phyloP scores from a whole-genome alignment of 2,329 filamentous ascomycete species.

The Atkinsonella texensis region DNA sequence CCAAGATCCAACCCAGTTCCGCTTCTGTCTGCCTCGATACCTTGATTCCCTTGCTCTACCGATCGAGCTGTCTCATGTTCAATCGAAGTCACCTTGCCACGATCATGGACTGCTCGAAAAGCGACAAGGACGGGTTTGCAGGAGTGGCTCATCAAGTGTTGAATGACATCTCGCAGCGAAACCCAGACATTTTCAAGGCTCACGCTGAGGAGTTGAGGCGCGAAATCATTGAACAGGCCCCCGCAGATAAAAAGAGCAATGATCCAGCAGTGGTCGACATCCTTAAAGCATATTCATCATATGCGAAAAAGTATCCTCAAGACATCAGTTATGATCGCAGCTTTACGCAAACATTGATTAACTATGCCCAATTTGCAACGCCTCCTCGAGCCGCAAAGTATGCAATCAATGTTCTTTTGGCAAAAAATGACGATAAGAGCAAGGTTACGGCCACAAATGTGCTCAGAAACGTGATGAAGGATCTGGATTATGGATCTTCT shows the following conservation, averaged over 20 bases:
- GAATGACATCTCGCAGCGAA: slow-evolving; percentile 80
- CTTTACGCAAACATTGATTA: slow-evolving; percentile 68
- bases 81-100: slow-evolving; percentile 88
- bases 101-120: slow-evolving; percentile 79
- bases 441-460: slow-evolving; percentile 77
- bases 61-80: slow-evolving; percentile 73
- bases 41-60: slow-evolving; percentile 69
- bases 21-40: slow-evolving; percentile 62
- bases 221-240: slow-evolving; percentile 69
- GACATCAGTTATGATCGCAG: slow-evolving; percentile 74
- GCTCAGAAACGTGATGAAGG: slow-evolving; percentile 60
- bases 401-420: slow-evolving; percentile 80
- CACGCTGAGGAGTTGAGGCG: slow-evolving; percentile 88
- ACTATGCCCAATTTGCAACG: slow-evolving; percentile 70
- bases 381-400: slow-evolving; percentile 84
- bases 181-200: slow-evolving; percentile 82
- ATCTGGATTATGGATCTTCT: slow-evolving; percentile 59
- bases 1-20: slow-evolving; percentile 60
- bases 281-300: slow-evolving; percentile 85
- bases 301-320: slow-evolving; percentile 71
- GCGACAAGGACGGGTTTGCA: slow-evolving; percentile 67
- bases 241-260: slow-evolving; percentile 54
- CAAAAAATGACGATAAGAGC: slow-evolving; percentile 59
- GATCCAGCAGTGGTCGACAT: slow-evolving; percentile 73
- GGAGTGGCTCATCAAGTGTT: slow-evolving; percentile 76